These are phyloP conservation scores for Plantago rigida DNA, from an alignment of 305 asterid genomes.

Conservation along the genomic window DNA sequence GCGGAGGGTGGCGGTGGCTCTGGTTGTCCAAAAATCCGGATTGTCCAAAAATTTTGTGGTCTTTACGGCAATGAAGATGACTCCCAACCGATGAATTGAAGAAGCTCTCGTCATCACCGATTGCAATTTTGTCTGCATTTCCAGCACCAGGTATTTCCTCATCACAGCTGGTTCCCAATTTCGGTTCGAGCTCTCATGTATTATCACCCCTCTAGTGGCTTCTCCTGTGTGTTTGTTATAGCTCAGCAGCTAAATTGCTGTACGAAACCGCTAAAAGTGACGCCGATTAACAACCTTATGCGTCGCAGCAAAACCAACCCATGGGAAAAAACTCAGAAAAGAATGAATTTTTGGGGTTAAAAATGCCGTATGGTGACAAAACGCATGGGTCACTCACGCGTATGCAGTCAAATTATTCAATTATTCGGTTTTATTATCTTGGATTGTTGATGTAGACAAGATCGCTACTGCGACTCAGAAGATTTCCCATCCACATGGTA, in stretches of 20 bases:
- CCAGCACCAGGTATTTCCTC: no score
- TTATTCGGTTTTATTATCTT: background rate
- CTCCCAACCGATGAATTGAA: no score
- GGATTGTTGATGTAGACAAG: background rate
- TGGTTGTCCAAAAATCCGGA: no score
- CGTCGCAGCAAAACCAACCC: background rate
- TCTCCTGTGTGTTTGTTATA: background rate
- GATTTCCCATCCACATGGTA: background rate
- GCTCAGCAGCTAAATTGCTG: background rate
- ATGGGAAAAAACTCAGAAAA: background rate
- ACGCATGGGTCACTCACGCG: background rate
- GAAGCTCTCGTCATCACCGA: no score
- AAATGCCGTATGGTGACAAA: slow-evolving; percentile 10
- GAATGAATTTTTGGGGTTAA: background rate
- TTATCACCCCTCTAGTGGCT: background rate
- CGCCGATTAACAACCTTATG: background rate
- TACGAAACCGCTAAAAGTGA: background rate
- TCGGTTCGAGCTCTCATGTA: background rate
- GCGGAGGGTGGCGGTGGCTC: no score
- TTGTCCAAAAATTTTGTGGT: no score
- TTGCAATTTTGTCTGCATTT: no score
- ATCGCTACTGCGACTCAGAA: background rate
- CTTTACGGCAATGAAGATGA: no score
- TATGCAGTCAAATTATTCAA: background rate
- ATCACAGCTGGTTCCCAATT: slow-evolving; percentile 3